Conservation (phyloP, 2,329 filamentous ascomycete species). For the Pseudogymnoascus destructans region DNA sequence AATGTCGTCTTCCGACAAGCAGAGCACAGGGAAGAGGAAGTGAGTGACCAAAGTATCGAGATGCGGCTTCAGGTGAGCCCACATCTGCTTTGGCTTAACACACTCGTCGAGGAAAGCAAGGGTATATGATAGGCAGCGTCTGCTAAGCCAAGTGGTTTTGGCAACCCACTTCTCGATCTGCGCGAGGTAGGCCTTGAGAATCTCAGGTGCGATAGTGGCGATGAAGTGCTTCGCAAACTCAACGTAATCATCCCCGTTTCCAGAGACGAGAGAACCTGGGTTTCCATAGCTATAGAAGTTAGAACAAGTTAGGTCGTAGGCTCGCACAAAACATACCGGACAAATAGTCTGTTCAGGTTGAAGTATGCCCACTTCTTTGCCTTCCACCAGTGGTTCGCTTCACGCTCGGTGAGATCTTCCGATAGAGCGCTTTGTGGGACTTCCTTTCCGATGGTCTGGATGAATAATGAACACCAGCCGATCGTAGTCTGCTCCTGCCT, state of each 20-base stretch:
- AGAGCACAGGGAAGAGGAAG: slow-evolving; percentile 89
- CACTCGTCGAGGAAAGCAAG: slow-evolving; percentile 94
- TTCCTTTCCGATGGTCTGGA: slow-evolving; percentile 76
- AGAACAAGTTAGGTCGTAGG: slow-evolving; percentile 9
- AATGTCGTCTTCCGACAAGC: slow-evolving; percentile 80
- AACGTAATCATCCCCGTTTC: slow-evolving; percentile 62
- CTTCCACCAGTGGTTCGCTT: slow-evolving; percentile 98
- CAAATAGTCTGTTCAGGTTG: slow-evolving; percentile 89
- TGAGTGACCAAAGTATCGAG: slow-evolving; percentile 88
- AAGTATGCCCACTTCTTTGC: slow-evolving; percentile 99
- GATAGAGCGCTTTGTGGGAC: slow-evolving; percentile 66
- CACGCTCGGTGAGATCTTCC: slow-evolving; percentile 71
- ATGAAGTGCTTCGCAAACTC: slow-evolving; percentile 86
- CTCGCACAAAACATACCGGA: slow-evolving; percentile 46
- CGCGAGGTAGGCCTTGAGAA: slow-evolving; percentile 83
- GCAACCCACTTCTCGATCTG: slow-evolving; percentile 97
- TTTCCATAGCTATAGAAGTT: slow-evolving; percentile 64
- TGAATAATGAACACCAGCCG: slow-evolving; percentile 90
- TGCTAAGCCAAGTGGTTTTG: slow-evolving; percentile 89
- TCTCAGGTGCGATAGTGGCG: slow-evolving; percentile 82
- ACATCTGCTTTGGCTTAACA: slow-evolving; percentile 94
- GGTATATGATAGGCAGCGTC: slow-evolving; percentile 84
- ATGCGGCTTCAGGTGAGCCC: slow-evolving; percentile 85
- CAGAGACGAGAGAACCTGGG: slow-evolving; percentile 58
- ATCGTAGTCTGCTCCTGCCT: slow-evolving; percentile 74